Evolutionary conservation across 1,284 basidiomycete species (phyloP).

Genomic region (Inonotus obliquus): DNA sequence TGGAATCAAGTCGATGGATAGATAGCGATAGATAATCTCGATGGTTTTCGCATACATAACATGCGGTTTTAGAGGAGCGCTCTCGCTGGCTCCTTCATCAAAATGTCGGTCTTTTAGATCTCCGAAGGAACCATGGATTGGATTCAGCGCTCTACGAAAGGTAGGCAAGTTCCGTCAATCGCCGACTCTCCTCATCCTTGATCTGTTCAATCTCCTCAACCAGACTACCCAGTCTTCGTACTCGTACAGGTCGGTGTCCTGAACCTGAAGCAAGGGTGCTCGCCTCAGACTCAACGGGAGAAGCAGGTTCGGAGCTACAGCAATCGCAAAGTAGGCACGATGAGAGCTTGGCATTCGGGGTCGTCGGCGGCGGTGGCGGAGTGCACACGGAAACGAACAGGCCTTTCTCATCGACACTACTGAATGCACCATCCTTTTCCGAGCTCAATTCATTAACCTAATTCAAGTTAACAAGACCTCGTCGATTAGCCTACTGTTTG

Average conservation of each 20-base stretch:
- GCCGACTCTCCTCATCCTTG: constrained; percentile 11
- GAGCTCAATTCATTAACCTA: background rate
- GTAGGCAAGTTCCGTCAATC: constrained; percentile 10
- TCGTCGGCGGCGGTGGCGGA: background rate
- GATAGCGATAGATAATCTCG: constrained; percentile 1
- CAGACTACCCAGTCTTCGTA: constrained; percentile 10
- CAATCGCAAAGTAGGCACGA: background rate
- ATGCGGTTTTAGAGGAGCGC: background rate
- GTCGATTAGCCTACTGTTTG: background rate
- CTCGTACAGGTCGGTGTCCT: background rate
- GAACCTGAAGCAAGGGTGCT: background rate
- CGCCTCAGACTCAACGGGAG: background rate
- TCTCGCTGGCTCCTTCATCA: no score
- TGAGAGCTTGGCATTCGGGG: background rate
- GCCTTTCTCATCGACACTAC: background rate
- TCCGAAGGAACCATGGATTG: no score
- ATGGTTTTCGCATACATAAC: background rate
- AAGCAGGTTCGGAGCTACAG: background rate
- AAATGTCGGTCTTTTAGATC: background rate
- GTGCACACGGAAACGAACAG: background rate
- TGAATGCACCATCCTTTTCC: background rate
- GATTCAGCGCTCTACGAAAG: background rate
- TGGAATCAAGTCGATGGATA: background rate
- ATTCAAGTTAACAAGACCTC: background rate
- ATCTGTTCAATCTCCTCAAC: constrained; percentile 9